phyloP scores from a whole-genome alignment of 2,329 filamentous ascomycete species.

The Coniochaeta sp. region DNA sequence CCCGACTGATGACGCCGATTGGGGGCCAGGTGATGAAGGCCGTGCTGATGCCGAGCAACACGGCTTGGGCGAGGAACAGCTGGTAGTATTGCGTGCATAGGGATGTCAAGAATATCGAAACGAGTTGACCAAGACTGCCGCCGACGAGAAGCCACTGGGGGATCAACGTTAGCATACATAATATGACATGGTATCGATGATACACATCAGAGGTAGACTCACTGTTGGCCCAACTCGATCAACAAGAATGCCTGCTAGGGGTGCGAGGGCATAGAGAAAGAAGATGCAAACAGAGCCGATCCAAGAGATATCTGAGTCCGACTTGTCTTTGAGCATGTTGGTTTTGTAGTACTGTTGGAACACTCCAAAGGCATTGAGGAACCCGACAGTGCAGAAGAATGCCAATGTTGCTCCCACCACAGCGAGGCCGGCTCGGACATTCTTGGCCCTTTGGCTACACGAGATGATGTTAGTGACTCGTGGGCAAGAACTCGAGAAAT shows the following conservation, averaged over 20 bases:
- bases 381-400: conserved; percentile 19
- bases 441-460: background rate
- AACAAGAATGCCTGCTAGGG: conserved; percentile 19
- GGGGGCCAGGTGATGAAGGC: conserved; percentile 16
- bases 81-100: conserved; percentile 23
- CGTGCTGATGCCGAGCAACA: conserved; percentile 14
- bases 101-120: conserved; percentile 21
- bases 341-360: conserved; percentile 24
- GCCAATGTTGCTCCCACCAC: conserved; percentile 6
- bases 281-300: conserved; percentile 25
- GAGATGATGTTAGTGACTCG: background rate
- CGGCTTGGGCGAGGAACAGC: conserved; percentile 21
- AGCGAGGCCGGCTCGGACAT: background rate
- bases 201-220: background rate
- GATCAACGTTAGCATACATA: no score
- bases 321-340: conserved; percentile 12
- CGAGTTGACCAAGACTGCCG: conserved; percentile 12
- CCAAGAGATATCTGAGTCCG: conserved; percentile 23
- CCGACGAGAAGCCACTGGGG: conserved; percentile 7
- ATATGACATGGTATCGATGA: background rate
- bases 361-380: conserved; percentile 25
- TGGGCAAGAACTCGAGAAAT: no score
- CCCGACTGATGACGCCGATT: conserved; percentile 14
- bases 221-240: conserved; percentile 22
- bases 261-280: conserved; percentile 17